Conservation (phyloP, 805 yeast species). For the Saccharomycopsis fodiens region DNA sequence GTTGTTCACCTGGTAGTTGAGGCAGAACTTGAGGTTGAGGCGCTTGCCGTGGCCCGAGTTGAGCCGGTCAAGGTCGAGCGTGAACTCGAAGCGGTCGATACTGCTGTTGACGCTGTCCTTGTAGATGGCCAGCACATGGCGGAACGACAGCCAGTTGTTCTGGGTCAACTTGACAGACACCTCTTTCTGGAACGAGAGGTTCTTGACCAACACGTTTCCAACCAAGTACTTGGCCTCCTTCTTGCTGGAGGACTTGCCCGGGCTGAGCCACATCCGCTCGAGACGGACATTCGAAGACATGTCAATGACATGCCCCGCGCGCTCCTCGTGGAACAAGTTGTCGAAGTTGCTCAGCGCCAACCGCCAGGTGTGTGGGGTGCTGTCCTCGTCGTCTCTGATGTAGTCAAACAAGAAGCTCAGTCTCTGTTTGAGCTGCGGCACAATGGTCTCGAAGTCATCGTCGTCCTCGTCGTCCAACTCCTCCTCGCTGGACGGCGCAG, state of each 20-base stretch:
- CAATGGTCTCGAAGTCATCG: slow-evolving; percentile 3
- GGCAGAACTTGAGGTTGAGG: slow-evolving; percentile 23
- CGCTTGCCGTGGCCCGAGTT: slow-evolving; percentile 13
- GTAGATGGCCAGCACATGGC: slow-evolving; percentile 34
- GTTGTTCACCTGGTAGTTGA: slow-evolving; percentile 14
- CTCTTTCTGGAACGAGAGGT: slow-evolving; percentile 34
- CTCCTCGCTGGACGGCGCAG: slow-evolving; percentile 14
- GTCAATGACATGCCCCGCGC: neutral
- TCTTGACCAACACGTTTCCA: slow-evolving; percentile 39
- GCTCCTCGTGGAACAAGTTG: neutral
- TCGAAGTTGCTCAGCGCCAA: slow-evolving; percentile 7
- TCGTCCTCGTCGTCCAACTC: slow-evolving; percentile 11
- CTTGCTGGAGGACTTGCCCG: neutral
- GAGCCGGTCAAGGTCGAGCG: slow-evolving; percentile 29
- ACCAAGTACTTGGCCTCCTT: slow-evolving; percentile 20
- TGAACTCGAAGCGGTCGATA: slow-evolving; percentile 27
- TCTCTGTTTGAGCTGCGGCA: slow-evolving; percentile 2
- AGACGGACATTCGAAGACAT: slow-evolving; percentile 5
- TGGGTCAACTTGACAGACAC: slow-evolving; percentile 34
- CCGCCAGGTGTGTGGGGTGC: slow-evolving; percentile 7
- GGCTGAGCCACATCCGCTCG: slow-evolving; percentile 1
- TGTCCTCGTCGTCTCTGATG: slow-evolving; percentile 21
- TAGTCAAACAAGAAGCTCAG: slow-evolving; percentile 12
- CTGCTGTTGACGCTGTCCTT: slow-evolving; percentile 16
- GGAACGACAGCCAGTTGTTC: slow-evolving; percentile 36